Evolutionary conservation across 2,329 filamentous ascomycete genomes (phyloP), one percentile per base, ranked within the genome.

Genomic region (Exophiala xenobiotica): DNA sequence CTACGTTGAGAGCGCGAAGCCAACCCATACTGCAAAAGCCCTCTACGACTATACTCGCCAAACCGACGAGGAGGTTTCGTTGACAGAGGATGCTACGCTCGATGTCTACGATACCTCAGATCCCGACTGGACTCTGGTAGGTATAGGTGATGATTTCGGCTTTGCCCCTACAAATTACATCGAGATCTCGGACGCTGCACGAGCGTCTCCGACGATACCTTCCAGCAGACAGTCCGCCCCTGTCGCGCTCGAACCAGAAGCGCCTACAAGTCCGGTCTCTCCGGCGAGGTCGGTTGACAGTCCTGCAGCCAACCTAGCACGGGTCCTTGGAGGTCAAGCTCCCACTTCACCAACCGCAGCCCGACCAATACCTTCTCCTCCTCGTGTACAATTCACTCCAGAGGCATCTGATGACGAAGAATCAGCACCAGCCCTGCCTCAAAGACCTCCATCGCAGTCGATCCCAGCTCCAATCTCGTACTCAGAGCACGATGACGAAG

Each of bases 151-250:
- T 46, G 90, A 96, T 60, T 99, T 85, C 74, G 93, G 93, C 42
- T 99, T 99, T 70, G 93, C 88, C 47, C 93, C 93, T 3, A 82
- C 92, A 54, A 99, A 97, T 70, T 99, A 99, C 68, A 96, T 97
- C 60, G 90, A 97, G 61, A 71, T 89, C 45, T 70, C 76, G 40
- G 77, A 79, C 33, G 68, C 68, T 22, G 65, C 75, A 16, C 73
- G 76, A 41, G 64, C 70, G 42, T 74, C 82, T 16, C 79, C 79
- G 29, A 70, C 77, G 20, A 42, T 59, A 42, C 27, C 61, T 48
- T 53, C 55, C 60, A 38, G 43, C 62, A 51, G 49, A 65, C 57
- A 51, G 58, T 53, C 53, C 26, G 50, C 51, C 20, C 52, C 62
- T 6, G 45, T 64, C 46, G 56, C 59, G 49, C 33, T 63, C 37